phyloP scores from a whole-genome alignment of 352 stramenopile species.

The Phytopythium sindhum region DNA sequence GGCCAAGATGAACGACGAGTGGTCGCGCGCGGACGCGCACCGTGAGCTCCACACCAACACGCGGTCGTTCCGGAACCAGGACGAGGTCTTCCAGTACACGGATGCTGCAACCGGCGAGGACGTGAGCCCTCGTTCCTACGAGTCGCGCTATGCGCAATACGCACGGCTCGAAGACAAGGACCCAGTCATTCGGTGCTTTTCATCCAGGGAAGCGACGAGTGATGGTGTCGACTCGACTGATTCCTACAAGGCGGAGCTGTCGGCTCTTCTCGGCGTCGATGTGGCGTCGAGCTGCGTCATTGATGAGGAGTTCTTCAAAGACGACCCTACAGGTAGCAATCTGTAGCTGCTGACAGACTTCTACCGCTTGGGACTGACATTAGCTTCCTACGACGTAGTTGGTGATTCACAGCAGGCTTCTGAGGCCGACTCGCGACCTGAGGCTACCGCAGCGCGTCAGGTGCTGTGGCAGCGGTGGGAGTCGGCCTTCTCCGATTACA shows the following conservation, averaged over 20 bases:
- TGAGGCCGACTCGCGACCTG: background rate
- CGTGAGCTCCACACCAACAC: conserved; percentile 35
- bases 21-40: conserved; percentile 36
- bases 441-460: background rate
- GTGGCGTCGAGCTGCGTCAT: conserved; percentile 39
- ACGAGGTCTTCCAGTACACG: conserved; percentile 50
- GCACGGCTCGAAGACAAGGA: conserved; percentile 26
- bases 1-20: conserved; percentile 53
- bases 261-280: conserved; percentile 30
- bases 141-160: conserved; percentile 45
- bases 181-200: conserved; percentile 26
- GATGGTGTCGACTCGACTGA: background rate
- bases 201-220: background rate
- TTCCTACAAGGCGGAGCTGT: conserved; percentile 10
- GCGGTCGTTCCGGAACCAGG: conserved; percentile 22
- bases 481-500: background rate
- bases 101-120: conserved; percentile 34
- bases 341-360: background rate
- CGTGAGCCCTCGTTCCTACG: conserved; percentile 35
- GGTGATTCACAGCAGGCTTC: background rate
- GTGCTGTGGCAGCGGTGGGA: background rate
- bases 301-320: conserved; percentile 29
- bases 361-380: background rate
- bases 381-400: background rate
- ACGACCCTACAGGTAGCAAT: background rate